Base-by-base conservation (phyloP, 2,329 filamentous ascomycete genomes). In the Fusarium odoratissimum region DNA sequence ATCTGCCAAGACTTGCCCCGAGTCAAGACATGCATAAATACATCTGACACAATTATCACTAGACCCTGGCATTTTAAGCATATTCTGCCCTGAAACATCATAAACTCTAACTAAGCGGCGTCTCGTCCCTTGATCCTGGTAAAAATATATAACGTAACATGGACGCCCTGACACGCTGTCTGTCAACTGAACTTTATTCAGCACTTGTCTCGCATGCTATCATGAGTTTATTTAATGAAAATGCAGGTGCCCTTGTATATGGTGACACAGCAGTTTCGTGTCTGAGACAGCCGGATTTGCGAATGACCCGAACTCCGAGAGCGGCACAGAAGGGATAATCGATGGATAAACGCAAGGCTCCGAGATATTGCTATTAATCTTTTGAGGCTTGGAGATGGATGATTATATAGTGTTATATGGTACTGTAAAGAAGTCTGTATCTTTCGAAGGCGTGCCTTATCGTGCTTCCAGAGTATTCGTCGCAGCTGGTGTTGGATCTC, bases 111-210 rank as follows among this genome's bases (percentile, higher is more conserved):
- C 21, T 23, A 37, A 64, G 35, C 46, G 40, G n/a, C 17, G 14
- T 23, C 21, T 59, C 14, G 33, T 45, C 21, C 59, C 60, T 41
- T 45, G 62, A 65, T 65, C 62, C 62, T 28, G 8, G 62, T 64
- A 37, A 16, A 16, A 30, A 30, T 65, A 42, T 25, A 42, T 8
- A 38, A 41, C 33, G 46, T 56, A 38, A 19, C 60, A 41, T 60
- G 23, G 35, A 44, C 13, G 25, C 37, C 19, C 30, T 31, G 41
- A 48, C 25, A 12, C 25, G 56, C 33, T 31, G 25, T 25, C 42
- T 52, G 42, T 52, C 56, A 38, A 23, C 44, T 52, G 33, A 59
- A 59, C 25, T 59, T 13, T 59, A 40, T 40, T 52, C 42, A 38
- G 14, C 35, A 30, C 12, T 30, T 40, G 56, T 31, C 44, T 31